These are phyloP conservation scores for Anaeramoeba ignava DNA, from an alignment of 78 protist species.

Conservation along the genomic window DNA sequence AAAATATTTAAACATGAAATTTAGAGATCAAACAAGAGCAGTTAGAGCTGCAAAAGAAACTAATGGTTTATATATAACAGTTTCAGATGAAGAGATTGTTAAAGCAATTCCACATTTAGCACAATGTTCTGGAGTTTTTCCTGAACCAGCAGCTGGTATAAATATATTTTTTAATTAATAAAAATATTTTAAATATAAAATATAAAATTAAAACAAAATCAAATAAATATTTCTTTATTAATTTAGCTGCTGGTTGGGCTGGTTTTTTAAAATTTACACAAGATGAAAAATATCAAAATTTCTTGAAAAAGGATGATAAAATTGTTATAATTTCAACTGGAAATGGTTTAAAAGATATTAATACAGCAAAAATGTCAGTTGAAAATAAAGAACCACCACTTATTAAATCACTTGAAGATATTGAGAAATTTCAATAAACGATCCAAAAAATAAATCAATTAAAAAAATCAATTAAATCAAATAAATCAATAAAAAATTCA, in stretches of 20 bases:
- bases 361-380: conserved; percentile 13
- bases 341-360: conserved; percentile 29
- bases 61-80: conserved; percentile 14
- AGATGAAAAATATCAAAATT: background rate
- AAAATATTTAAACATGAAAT: background rate
- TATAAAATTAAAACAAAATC: no score
- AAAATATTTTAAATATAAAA: no score
- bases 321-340: conserved; percentile 35
- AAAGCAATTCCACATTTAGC: conserved; percentile 17
- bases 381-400: no score
- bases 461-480: no score
- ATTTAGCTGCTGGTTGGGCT: background rate
- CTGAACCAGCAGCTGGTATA: conserved; percentile 5
- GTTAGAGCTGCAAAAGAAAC: conserved; percentile 6
- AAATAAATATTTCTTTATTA: background rate
- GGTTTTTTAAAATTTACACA: background rate
- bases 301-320: background rate
- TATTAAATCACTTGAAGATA: no score
- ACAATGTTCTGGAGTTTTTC: conserved; percentile 12
- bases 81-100: conserved; percentile 28
- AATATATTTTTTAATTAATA: no score
- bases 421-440: no score
- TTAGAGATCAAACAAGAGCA: conserved; percentile 11
- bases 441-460: no score
- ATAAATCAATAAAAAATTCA: no score